Conservation (phyloP, 2,329 filamentous ascomycete genomes). For the Exutisphaerella laricina region DNA sequence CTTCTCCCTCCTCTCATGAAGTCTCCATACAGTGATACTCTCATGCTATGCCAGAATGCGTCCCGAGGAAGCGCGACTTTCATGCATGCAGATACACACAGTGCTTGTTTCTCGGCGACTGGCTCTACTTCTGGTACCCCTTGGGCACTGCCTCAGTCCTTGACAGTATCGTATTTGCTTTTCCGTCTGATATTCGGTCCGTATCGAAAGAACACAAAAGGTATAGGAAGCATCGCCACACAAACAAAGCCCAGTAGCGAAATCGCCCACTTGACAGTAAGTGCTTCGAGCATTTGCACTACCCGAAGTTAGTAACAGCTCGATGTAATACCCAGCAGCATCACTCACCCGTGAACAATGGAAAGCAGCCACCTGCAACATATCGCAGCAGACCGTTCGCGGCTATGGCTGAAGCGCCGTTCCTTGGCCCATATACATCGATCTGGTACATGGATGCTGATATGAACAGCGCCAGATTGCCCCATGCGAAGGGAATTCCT, state of each 20-base stretch:
- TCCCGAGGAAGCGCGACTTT: too few species aligned
- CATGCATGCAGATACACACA: too few species aligned
- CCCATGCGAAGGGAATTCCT: constrained; percentile 28
- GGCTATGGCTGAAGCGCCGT: constrained; percentile 54
- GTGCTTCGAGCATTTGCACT: constrained; percentile 32
- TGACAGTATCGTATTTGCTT: background rate
- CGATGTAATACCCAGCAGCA: background rate
- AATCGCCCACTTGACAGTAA: constrained; percentile 42
- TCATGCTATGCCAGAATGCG: too few species aligned
- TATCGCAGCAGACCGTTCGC: constrained; percentile 49
- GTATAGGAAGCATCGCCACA: constrained; percentile 35
- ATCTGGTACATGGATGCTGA: constrained; percentile 42
- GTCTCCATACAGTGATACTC: too few species aligned
- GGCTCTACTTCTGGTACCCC: too few species aligned
- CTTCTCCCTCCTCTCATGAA: too few species aligned
- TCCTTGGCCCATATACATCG: constrained; percentile 50
- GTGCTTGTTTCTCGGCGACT: too few species aligned
- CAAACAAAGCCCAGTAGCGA: constrained; percentile 41
- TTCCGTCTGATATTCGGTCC: background rate
- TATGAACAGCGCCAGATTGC: constrained; percentile 33
- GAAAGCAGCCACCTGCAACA: constrained; percentile 14
- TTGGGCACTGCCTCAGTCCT: too few species aligned
- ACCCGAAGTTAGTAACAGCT: background rate
- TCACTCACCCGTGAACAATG: constrained; percentile 10
- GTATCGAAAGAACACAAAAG: constrained; percentile 31